phyloP scores from a whole-genome alignment of 345 rosid species.

The Corchorus olitorius region DNA sequence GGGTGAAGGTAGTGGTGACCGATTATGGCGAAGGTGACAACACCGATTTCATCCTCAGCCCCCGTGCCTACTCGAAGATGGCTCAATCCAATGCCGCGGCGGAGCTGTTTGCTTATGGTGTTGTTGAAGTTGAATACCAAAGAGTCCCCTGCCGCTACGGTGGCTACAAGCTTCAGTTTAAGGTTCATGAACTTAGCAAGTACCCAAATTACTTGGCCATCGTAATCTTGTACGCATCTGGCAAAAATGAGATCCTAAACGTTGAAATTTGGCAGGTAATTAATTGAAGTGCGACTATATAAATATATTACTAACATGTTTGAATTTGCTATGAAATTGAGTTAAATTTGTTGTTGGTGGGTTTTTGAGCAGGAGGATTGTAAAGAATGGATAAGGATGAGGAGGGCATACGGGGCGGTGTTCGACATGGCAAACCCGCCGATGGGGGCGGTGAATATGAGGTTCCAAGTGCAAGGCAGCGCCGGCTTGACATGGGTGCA shows the following conservation, averaged over 20 bases:
- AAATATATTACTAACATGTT: no score
- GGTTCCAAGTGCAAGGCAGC: constrained; percentile 56
- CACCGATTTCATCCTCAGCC: constrained; percentile 84
- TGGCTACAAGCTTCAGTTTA: constrained; percentile 51
- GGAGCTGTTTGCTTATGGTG: constrained; percentile 67
- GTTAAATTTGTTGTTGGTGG: not conserved
- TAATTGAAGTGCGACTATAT: not conserved
- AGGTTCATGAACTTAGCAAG: constrained; percentile 71
- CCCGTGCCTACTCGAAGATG: constrained; percentile 58
- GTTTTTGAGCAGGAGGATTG: constrained; percentile 48
- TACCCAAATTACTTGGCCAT: constrained; percentile 70
- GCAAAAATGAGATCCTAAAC: constrained; percentile 58
- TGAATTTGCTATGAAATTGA: no score
- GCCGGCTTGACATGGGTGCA: constrained; percentile 55
- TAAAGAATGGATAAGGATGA: constrained; percentile 68
- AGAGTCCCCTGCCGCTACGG: constrained; percentile 63
- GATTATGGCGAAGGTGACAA: constrained; percentile 82
- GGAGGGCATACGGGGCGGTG: constrained; percentile 75
- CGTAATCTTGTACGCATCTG: constrained; percentile 50
- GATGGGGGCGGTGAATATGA: constrained; percentile 43
- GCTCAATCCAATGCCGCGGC: constrained; percentile 38
- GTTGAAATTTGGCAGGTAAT: constrained; percentile 69
- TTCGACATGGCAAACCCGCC: constrained; percentile 68
- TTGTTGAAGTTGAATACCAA: constrained; percentile 72
- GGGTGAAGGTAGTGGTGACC: constrained; percentile 68